Conservation (phyloP, 2,329 filamentous ascomycete species). For the Colletotrichum echinochloae region DNA sequence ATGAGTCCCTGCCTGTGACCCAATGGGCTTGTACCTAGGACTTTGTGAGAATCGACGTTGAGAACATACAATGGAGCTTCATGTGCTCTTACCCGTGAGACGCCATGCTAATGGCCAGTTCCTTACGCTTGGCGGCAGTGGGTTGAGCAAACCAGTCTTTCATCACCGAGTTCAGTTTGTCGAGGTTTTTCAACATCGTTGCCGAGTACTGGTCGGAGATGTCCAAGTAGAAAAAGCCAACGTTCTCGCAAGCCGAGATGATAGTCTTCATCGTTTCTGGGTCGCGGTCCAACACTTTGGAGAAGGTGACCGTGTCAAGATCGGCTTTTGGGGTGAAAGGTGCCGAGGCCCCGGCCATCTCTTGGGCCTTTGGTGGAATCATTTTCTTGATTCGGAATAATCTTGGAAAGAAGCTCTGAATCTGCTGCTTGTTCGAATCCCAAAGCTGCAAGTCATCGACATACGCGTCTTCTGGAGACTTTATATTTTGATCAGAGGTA, state of each 20-base stretch:
- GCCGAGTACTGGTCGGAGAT: neutral
- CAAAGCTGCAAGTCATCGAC: neutral
- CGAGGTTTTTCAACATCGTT: neutral
- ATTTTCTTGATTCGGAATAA: neutral
- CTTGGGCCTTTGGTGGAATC: neutral
- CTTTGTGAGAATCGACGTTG: neutral
- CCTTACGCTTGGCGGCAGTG: neutral
- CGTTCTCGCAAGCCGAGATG: neutral
- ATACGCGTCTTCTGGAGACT: neutral
- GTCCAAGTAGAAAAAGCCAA: neutral
- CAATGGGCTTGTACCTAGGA: constrained; percentile 2
- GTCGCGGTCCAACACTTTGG: constrained; percentile 1
- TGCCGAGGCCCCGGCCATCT: neutral
- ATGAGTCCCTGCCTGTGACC: neutral
- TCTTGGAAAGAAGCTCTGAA: neutral
- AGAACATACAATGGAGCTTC: accelerated
- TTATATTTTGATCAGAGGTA: neutral
- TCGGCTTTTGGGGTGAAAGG: neutral
- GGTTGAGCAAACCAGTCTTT: neutral
- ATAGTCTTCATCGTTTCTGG: neutral
- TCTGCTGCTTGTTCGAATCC: neutral
- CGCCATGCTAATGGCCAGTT: constrained; percentile 5
- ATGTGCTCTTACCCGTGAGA: neutral
- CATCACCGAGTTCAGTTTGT: neutral
- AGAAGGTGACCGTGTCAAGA: neutral